A percentile compares a stretch with the other conserved stretches of the same genome.
These are phyloP conservation scores for Monosporozyma aerobia DNA, from an alignment of 805 yeast species.

Conservation along the genomic window DNA sequence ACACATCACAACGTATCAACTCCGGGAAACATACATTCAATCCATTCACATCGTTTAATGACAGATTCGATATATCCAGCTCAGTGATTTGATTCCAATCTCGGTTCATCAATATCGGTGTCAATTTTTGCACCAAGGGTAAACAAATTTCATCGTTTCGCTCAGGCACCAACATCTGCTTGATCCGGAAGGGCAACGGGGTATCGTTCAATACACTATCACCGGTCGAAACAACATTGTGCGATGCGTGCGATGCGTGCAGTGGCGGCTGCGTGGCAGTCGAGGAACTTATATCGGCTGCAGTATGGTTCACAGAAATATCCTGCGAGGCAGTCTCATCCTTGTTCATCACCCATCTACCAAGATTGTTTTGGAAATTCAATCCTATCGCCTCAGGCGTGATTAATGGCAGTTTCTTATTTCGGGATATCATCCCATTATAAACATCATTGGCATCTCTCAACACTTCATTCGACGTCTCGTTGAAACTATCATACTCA, in stretches of 20 bases:
- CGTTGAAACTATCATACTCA: not conserved
- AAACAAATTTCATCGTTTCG: conserved; percentile 6
- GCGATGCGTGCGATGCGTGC: not conserved
- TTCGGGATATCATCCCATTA: conserved; percentile 19
- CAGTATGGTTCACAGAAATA: conserved; percentile 7
- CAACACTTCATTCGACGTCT: conserved; percentile 20
- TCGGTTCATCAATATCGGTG: not conserved
- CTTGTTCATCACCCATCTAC: conserved; percentile 7
- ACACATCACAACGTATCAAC: conserved; percentile 12
- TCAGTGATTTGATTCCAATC: conserved; percentile 11
- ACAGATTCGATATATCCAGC: conserved; percentile 8
- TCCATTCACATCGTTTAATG: conserved; percentile 14
- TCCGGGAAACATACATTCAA: conserved; percentile 18
- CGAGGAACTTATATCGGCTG: not conserved
- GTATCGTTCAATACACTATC: not conserved
- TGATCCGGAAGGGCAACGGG: not conserved
- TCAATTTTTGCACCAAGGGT: conserved; percentile 10
- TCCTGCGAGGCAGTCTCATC: conserved; percentile 4
- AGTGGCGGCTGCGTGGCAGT: not conserved
- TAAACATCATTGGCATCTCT: conserved; percentile 24
- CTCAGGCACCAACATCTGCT: not conserved
- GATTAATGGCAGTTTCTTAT: conserved; percentile 7
- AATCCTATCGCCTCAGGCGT: conserved; percentile 10
- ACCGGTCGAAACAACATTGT: too few species aligned
- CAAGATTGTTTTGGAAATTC: conserved; percentile 6